A percentile compares a stretch with the other conserved stretches of the same genome.
phyloP scores from a whole-genome alignment of 768 basidiomycete species.

The Termitomyces sp. region DNA sequence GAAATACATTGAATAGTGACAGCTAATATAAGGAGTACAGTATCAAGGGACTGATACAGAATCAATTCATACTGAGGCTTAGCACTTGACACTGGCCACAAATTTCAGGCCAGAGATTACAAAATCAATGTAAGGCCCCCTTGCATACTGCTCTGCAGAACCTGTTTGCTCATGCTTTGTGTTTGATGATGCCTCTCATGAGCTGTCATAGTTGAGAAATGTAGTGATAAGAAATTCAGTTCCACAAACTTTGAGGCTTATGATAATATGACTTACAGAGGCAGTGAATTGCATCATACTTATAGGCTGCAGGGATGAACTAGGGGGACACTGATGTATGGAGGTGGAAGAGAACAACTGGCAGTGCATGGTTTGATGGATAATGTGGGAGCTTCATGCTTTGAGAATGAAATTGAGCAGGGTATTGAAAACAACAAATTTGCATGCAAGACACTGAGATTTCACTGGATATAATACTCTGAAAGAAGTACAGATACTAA shows the following conservation, averaged over 20 bases:
- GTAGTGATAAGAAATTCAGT: slow-evolving; percentile 6
- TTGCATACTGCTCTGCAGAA: slow-evolving; percentile 16
- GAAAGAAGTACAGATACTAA: too few species aligned
- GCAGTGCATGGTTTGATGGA: neutral
- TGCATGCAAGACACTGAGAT: too few species aligned
- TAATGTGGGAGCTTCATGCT: neutral
- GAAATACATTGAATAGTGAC: neutral
- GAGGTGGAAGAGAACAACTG: too few species aligned
- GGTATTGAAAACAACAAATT: too few species aligned
- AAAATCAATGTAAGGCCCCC: slow-evolving; percentile 12
- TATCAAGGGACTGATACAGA: neutral
- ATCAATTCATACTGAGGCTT: slow-evolving; percentile 1
- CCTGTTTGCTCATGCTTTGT: slow-evolving; percentile 6
- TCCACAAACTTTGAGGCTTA: neutral
- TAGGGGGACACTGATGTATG: neutral
- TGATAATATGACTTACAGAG: slow-evolving; percentile 10
- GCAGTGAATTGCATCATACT: slow-evolving; percentile 4
- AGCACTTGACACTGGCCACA: slow-evolving; percentile 15
- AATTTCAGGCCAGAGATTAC: slow-evolving; percentile 14
- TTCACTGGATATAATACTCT: too few species aligned
- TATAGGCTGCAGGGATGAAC: slow-evolving; percentile 3
- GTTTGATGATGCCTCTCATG: slow-evolving; percentile 13
- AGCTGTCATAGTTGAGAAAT: slow-evolving; percentile 4
- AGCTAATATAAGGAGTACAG: neutral
- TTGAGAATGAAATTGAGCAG: neutral